These are phyloP conservation scores for Saussurea involucrata DNA, from an alignment of 129 eudicot genomes.

Conservation along the genomic window DNA sequence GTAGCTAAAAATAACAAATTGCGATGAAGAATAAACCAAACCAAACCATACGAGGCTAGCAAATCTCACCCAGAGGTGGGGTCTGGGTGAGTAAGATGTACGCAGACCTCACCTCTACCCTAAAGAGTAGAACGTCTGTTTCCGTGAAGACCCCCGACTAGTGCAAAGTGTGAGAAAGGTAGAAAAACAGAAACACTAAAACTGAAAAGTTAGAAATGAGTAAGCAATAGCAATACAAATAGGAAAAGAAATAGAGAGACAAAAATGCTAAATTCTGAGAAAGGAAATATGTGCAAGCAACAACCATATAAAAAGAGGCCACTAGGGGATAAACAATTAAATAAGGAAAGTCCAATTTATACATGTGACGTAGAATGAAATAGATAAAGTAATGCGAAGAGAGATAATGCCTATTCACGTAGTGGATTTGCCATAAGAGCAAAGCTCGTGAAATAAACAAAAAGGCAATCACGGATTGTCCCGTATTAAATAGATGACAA, in stretches of 20 bases:
- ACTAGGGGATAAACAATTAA: neutral
- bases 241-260: neutral
- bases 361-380: neutral
- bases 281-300: neutral
- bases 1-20: neutral
- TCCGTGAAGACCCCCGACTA: neutral
- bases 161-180: neutral
- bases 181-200: neutral
- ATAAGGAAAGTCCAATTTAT: neutral
- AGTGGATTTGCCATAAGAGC: neutral
- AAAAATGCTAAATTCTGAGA: neutral
- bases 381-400: neutral
- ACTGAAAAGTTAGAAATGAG: neutral
- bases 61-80: neutral
- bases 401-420: neutral
- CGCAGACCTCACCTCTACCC: neutral
- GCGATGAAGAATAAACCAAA: neutral
- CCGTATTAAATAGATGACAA: slow-evolving; percentile 3
- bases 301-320: neutral
- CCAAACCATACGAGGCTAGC: neutral
- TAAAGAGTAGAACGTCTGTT: neutral
- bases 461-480: neutral
- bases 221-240: neutral
- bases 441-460: neutral
- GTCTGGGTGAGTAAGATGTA: neutral